phyloP scores from a whole-genome alignment of 805 yeast species.

The Lipomyces lipofer region DNA sequence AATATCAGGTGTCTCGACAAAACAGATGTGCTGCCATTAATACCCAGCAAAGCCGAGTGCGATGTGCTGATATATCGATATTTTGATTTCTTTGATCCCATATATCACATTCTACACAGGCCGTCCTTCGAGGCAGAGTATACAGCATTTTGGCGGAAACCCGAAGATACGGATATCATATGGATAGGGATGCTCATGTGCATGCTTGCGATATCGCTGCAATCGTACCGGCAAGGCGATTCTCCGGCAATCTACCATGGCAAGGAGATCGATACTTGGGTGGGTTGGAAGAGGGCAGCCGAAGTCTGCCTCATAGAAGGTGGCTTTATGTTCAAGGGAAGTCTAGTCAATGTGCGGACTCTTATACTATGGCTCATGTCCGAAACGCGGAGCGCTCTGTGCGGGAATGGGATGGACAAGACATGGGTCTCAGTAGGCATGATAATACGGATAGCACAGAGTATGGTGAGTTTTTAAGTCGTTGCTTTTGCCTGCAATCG shows the following conservation, averaged over 20 bases:
- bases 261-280: constrained; percentile 31
- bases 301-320: constrained; percentile 39
- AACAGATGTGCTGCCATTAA: constrained; percentile 32
- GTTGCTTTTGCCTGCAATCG: neutral
- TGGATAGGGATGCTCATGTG: constrained; percentile 38
- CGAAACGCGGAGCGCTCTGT: constrained; percentile 28
- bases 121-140: constrained; percentile 36
- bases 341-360: constrained; percentile 36
- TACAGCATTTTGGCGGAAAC: constrained; percentile 37
- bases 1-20: constrained; percentile 15
- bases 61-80: constrained; percentile 35
- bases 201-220: constrained; percentile 35
- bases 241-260: constrained; percentile 32
- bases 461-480: constrained; percentile 31
- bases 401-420: constrained; percentile 33
- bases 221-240: constrained; percentile 32
- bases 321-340: constrained; percentile 36
- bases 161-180: constrained; percentile 35
- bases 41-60: constrained; percentile 34
- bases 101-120: constrained; percentile 35
- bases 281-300: constrained; percentile 36
- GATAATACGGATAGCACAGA: constrained; percentile 37
- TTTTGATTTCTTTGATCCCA: constrained; percentile 36
- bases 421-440: constrained; percentile 38
- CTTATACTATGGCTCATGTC: constrained; percentile 38